Base-by-base conservation (phyloP, 768 basidiomycete species). In the Tulasnella sp. region DNA sequence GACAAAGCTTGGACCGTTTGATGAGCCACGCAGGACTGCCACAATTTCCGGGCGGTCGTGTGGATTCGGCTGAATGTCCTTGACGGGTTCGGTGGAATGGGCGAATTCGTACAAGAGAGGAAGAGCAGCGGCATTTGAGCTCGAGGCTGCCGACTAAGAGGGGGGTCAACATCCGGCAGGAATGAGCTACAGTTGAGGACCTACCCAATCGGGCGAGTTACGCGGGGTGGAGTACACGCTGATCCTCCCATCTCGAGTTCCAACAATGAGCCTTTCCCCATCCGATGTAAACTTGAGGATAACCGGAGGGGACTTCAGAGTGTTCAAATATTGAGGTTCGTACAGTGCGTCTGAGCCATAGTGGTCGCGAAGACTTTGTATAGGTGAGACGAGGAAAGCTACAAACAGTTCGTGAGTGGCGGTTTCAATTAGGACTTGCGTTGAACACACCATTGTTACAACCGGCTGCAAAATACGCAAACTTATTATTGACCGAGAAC, bases 391-490 rank as follows among this genome's bases (percentile, higher is more conserved):
- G 27, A 72, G 16, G 56, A 79, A 71, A 39, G 80, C 80, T 80
- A 72, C 21, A 19, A 40, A 72, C 19, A 27, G 16, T 80, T 34
- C 3, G 24, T 34, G 2, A 71, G 62, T 39, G 44, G 21, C n/a
- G 58, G 39, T 31, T 19, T 9, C 16, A 7, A 39, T n/a, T 72
- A 16, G 68, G 5, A 71, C 34, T 24, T 31, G 6, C 16, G 68
- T n/a, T 19, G 36, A 68, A 27, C 79, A 21, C 42, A 81, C 80
- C 71, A 14, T 80, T n/a, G 38, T 80, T 78, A 1, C 31, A 5
- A 36, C 73, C 80, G 27, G 80, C 80, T 7, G 68, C 80, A 62
- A 80, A 80, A n/a, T 78, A 80, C n/a, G 80, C 80, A 58, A 52
- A 31, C 74, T 56, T 80, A 44, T 81, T 81, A 27, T 81, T 81